These are phyloP conservation scores for Microascus cirrosus DNA, from an alignment of 2,329 filamentous ascomycete species.

Conservation along the genomic window DNA sequence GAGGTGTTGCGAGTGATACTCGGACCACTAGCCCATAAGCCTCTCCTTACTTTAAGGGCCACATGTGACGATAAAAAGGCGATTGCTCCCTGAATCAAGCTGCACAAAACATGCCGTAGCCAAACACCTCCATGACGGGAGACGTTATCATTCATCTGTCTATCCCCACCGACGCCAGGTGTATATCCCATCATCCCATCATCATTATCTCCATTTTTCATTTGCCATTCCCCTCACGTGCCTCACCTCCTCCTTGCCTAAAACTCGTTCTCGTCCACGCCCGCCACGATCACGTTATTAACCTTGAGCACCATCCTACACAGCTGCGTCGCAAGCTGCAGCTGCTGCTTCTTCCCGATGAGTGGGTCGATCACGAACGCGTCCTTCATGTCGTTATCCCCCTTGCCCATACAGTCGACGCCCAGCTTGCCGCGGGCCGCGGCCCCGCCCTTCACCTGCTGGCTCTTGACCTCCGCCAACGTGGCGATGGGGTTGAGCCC, in stretches of 20 bases:
- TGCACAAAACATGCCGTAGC: neutral
- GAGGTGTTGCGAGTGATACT: too few relatives aligned
- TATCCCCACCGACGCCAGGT: neutral
- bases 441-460: slow-evolving; percentile 69
- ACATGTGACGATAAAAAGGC: too few relatives aligned
- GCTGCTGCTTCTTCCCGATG: slow-evolving; percentile 95
- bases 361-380: slow-evolving; percentile 97
- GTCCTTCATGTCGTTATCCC: slow-evolving; percentile 94
- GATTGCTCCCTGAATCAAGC: too few relatives aligned
- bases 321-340: slow-evolving; percentile 90
- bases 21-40: too few relatives aligned
- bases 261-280: slow-evolving; percentile 78
- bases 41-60: too few relatives aligned
- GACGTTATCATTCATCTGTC: neutral
- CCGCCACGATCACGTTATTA: slow-evolving; percentile 91
- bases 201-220: neutral
- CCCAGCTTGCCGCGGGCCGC: slow-evolving; percentile 54
- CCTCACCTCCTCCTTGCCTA: slow-evolving; percentile 29
- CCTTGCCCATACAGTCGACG: slow-evolving; percentile 95
- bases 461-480: slow-evolving; percentile 86
- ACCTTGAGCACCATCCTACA: slow-evolving; percentile 97
- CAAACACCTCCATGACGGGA: neutral
- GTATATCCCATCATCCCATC: neutral
- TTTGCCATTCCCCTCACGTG: neutral
- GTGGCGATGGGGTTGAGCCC: slow-evolving; percentile 94